phyloP scores from a whole-genome alignment of 495 filamentous ascomycete species.

The Podospora comata region DNA sequence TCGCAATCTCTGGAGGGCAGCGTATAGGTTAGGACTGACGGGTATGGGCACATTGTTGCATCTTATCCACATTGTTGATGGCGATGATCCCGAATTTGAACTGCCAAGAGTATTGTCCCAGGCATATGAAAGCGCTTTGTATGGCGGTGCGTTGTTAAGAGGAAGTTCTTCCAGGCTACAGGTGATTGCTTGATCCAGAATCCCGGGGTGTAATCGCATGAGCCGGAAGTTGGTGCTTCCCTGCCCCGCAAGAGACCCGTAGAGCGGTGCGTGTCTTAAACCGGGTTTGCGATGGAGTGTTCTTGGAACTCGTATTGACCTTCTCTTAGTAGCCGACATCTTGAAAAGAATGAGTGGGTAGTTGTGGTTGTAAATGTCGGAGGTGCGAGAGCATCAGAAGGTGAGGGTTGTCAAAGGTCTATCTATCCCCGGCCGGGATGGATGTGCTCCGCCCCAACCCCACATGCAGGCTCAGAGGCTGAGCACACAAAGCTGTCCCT shows the following conservation, averaged over 20 bases:
- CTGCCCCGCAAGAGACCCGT: neutral
- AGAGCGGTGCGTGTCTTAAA: neutral
- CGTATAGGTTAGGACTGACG: conserved; percentile 18
- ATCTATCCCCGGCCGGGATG: too few species aligned
- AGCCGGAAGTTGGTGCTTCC: conserved; percentile 7
- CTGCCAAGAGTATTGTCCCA: conserved; percentile 14
- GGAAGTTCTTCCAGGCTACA: neutral
- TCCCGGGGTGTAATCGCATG: conserved; percentile 3
- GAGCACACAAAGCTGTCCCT: neutral
- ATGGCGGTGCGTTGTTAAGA: conserved; percentile 9
- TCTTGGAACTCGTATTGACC: neutral
- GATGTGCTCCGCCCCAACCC: neutral
- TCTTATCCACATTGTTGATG: neutral
- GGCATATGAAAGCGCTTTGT: conserved; percentile 24
- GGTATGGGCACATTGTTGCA: conserved; percentile 17
- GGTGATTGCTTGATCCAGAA: neutral
- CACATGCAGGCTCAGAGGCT: neutral
- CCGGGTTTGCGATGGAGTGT: neutral
- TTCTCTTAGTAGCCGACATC: neutral
- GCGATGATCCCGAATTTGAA: neutral
- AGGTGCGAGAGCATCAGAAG: neutral
- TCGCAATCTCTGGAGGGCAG: conserved; percentile 19
- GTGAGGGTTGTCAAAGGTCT: too few species aligned
- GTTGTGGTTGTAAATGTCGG: neutral
- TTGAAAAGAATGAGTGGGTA: neutral